These are phyloP conservation scores for Trichoderma atroviride DNA, from an alignment of 2,329 filamentous ascomycete genomes.

Conservation along the genomic window DNA sequence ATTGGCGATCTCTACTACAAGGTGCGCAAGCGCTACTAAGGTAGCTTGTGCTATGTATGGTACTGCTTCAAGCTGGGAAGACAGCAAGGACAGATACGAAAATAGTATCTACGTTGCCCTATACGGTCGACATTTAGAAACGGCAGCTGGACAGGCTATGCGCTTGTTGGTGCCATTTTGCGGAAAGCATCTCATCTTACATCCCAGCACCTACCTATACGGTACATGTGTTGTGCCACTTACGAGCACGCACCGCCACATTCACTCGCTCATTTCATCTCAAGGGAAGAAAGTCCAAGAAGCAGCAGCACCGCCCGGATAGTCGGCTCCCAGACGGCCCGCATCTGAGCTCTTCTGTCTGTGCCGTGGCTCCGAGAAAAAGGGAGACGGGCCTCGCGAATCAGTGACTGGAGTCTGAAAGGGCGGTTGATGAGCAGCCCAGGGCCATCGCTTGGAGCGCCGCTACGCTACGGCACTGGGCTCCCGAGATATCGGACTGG, in stretches of 20 bases:
- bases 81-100: neutral
- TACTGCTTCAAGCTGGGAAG: neutral
- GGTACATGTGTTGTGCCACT: neutral
- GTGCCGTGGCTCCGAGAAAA: conserved; percentile 21
- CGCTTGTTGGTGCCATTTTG: neutral
- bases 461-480: conserved; percentile 16
- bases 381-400: neutral
- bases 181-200: neutral
- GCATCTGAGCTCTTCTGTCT: neutral
- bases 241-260: conserved; percentile 14
- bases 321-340: conserved; percentile 12
- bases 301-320: neutral
- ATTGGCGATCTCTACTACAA: conserved; percentile 45
- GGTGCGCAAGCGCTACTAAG: conserved; percentile 33
- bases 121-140: neutral
- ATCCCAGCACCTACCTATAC: neutral
- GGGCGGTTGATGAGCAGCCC: conserved; percentile 6
- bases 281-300: neutral
- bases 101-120: neutral
- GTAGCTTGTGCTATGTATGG: too few relatives aligned
- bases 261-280: neutral
- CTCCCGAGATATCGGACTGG: conserved; percentile 4
- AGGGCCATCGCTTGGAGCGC: neutral
- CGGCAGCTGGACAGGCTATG: neutral
- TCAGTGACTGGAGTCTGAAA: neutral